Base-by-base conservation (phyloP, 345 rosid species). In the Rhizophora mangle region DNA sequence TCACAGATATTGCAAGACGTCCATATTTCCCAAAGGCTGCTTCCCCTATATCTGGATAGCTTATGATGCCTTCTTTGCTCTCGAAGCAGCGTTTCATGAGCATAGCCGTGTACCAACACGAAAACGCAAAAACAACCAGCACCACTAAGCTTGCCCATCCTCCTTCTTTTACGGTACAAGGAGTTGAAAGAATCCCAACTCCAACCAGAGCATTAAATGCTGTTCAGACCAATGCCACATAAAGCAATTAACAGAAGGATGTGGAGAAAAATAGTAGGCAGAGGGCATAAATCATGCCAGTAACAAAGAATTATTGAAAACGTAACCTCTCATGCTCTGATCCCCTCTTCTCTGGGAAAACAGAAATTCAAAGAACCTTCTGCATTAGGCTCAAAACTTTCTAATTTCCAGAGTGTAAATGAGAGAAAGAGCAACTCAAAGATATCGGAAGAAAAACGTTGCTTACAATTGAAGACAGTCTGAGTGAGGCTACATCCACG, bases 1-100 rank as follows among this genome's bases (percentile, higher is more conserved):
- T 85, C 74, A 91, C 99, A 64, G 93, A 87, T 60, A 86, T 75
- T 46, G 85, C 70, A 73, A 92, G 85, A 27, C 97, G 96, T 67
- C 99, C 99, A 43, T 82, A 86, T 76, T 79, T 90, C 31, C 99
- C 99, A 43, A 95, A 95, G 58, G 99, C 96, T 52, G 96, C 99
- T 84, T 95, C 88, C 56, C 97, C 97, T 63, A 95, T 81, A 73
- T 95, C 99, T 39, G 99, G 97, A 70, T 95, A 95, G 31, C 92
- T 79, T 31, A 78, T 31, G 56, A 91, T 81, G 54, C 96, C 97
- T 46, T 83, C 84, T 71, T 73, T 86, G 82, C 86, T 85, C 79
- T 94, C 96, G 75, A 88, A 89, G 81, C 99, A 94, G 3, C 83
- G 78, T 73, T 71, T 83, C 97, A 94, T 88, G 21, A 91, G 96